Base-by-base conservation (phyloP, 2,329 filamentous ascomycete species). In the Pseudodiploospora longispora region DNA sequence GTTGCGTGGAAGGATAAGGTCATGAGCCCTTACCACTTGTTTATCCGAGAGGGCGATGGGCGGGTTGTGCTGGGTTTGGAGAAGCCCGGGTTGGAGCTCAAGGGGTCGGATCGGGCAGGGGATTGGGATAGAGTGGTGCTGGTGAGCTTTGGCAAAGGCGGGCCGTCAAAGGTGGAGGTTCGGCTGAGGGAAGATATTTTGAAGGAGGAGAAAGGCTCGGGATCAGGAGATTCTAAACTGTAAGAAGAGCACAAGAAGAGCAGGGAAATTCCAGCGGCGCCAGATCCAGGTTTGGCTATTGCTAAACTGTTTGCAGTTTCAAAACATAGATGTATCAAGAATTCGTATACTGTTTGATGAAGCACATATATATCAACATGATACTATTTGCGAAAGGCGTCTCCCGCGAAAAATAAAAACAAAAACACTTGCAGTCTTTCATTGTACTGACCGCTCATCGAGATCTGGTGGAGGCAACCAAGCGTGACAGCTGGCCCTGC, bases 1-100 rank as follows among this genome's bases (percentile, higher is more conserved):
- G 75, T 77, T n/a, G 58, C 72, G 0, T 83, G 77, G 78, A 67
- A 63, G 0, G 72, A 81, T 5, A 80, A 82, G 58, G 73, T 75
- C n/a, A 83, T 84, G 44, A 74, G 74, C 49, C 79, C 81, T 4
- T 62, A 65, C 3, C 61, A 61, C 9, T 42, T 80, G 6, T 67
- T 74, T 12, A 53, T 73, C 45, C 60, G 69, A 38, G 61, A 63
- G 38, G 55, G 57, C 3, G 74, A 76, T 44, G 66, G 66, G 8
- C 64, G 75, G 41, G 55, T 68, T 8, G 73, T 83, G 3, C 55
- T 84, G 34, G 74, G 65, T 0, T 56, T 85, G n/a, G 76, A 80
- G 42, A 71, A 70, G 52, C 76, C 79, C 0, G 78, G 78, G 0
- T 67, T 63, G 4, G 80, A 83, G 58, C 61, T 83, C 32, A 64